Conservation (phyloP, 1,284 basidiomycete genomes). For the Leccinum subrobustum region DNA sequence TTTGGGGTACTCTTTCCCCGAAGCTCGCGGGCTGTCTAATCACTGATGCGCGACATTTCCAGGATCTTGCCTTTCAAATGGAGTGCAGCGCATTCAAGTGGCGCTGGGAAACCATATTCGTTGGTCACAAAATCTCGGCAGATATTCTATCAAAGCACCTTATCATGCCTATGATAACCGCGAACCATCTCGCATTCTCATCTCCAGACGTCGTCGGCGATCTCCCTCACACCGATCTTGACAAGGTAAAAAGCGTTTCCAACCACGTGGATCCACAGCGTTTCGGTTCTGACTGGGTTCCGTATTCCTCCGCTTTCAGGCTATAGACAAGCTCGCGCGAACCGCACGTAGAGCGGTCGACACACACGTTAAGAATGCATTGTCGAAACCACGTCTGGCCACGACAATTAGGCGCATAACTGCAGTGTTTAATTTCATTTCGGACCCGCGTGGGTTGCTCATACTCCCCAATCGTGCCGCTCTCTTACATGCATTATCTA, state of each 20-base stretch:
- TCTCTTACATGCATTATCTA: slow-evolving; percentile 16
- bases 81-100: slow-evolving; percentile 63
- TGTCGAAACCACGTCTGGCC: slow-evolving; percentile 63
- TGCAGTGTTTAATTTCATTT: slow-evolving; percentile 62
- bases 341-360: slow-evolving; percentile 65
- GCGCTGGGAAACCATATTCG: slow-evolving; percentile 70
- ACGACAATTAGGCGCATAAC: slow-evolving; percentile 67
- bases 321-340: slow-evolving; percentile 65
- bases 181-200: slow-evolving; percentile 63
- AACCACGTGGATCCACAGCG: slow-evolving; percentile 3
- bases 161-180: slow-evolving; percentile 69
- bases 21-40: background rate
- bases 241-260: slow-evolving; percentile 50
- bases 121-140: slow-evolving; percentile 62
- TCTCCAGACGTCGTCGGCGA: slow-evolving; percentile 55
- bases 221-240: slow-evolving; percentile 54
- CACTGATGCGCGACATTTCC: slow-evolving; percentile 16
- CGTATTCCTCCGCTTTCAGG: slow-evolving; percentile 37
- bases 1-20: slow-evolving; percentile 48
- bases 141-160: slow-evolving; percentile 73
- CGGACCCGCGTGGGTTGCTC: slow-evolving; percentile 56
- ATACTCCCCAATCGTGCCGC: background rate
- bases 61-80: slow-evolving; percentile 68
- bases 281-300: slow-evolving; percentile 3
- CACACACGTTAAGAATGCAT: slow-evolving; percentile 65